Evolutionary conservation across 257 asterid species (phyloP).

Genomic region (Solanum appendiculatum): DNA sequence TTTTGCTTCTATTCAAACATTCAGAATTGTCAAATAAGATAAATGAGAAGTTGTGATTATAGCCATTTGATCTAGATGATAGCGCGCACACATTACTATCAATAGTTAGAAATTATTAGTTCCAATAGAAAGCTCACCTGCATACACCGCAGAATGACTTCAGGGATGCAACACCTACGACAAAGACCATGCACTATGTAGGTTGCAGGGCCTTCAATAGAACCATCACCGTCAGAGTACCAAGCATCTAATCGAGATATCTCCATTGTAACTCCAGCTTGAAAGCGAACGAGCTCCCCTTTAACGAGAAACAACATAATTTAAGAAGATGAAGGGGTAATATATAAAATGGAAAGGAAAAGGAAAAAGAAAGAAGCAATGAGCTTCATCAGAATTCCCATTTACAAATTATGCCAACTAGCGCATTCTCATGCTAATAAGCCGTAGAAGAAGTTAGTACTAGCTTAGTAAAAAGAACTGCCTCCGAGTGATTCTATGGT

Average conservation of each 20-base stretch:
- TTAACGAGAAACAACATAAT: not conserved
- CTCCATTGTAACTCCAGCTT: slow-evolving; percentile 89
- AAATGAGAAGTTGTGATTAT: not conserved
- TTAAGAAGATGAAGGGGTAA: not conserved
- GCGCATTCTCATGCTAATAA: not conserved
- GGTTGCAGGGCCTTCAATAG: slow-evolving; percentile 73
- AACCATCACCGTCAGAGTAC: slow-evolving; percentile 75
- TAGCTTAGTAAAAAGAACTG: not conserved
- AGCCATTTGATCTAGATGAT: not conserved
- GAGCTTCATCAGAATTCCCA: not conserved
- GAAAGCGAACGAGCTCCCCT: slow-evolving; percentile 92
- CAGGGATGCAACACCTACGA: slow-evolving; percentile 96
- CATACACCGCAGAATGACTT: slow-evolving; percentile 84
- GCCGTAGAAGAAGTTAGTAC: not conserved
- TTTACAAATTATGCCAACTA: not conserved
- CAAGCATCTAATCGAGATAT: slow-evolving; percentile 89
- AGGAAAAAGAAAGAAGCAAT: not conserved
- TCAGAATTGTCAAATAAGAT: not conserved
- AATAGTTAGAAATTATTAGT: not conserved
- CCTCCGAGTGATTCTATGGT: not conserved
- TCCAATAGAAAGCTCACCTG: slow-evolving; percentile 40
- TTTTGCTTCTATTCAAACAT: not conserved
- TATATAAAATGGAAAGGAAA: not conserved
- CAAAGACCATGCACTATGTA: slow-evolving; percentile 87
- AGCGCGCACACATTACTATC: not conserved